phyloP scores from a whole-genome alignment of 2,329 filamentous ascomycete genomes.

The Colletotrichum euphorbiae region DNA sequence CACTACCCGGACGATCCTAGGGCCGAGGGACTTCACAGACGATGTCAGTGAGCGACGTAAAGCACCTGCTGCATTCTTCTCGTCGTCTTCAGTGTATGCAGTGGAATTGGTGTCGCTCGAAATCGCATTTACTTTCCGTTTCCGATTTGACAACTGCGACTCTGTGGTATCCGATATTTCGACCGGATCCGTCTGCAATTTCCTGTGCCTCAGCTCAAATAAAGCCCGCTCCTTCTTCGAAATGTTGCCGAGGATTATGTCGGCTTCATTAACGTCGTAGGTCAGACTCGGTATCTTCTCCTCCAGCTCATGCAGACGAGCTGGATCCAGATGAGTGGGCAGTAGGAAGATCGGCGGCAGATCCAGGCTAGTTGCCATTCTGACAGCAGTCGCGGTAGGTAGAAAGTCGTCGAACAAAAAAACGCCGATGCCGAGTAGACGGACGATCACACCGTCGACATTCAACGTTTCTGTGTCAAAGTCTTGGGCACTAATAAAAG shows the following conservation, averaged over 20 bases:
- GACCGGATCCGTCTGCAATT: conserved; percentile 68
- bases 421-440: too few relatives aligned
- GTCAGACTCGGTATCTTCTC: conserved; percentile 74
- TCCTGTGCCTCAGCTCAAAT: conserved; percentile 80
- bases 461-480: too few relatives aligned
- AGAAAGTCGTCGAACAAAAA: too few relatives aligned
- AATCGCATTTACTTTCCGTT: conserved; percentile 33
- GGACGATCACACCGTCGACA: too few relatives aligned
- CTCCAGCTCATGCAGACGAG: conserved; percentile 73
- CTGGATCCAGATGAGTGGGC: conserved; percentile 72
- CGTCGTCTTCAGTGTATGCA: neutral
- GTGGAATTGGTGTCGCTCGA: conserved; percentile 44
- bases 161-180: conserved; percentile 15
- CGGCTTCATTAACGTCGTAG: conserved; percentile 77
- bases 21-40: conserved; percentile 39
- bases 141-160: neutral
- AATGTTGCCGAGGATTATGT: conserved; percentile 80
- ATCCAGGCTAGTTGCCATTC: conserved; percentile 42
- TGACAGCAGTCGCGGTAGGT: neutral
- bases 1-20: conserved; percentile 61
- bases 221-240: conserved; percentile 75
- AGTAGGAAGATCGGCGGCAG: conserved; percentile 80
- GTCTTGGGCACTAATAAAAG: too few relatives aligned
- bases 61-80: neutral
- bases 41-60: neutral